A percentile compares a stretch with the other conserved stretches of the same genome.
phyloP scores from a whole-genome alignment of 2,329 filamentous ascomycete species.

The Mollisia scopiformis region DNA sequence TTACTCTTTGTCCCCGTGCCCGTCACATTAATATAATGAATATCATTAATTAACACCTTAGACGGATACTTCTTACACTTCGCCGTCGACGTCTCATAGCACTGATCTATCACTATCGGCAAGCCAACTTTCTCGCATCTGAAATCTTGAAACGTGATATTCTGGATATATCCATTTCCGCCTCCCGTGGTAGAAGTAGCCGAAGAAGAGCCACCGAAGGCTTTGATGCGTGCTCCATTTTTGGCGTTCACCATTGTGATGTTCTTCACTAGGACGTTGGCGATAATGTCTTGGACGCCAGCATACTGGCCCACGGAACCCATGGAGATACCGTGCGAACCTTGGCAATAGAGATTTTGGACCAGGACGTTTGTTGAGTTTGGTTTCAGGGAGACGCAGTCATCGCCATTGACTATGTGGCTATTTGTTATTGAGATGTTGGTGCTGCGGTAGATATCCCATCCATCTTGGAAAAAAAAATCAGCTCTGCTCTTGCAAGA shows the following conservation, averaged over 20 bases:
- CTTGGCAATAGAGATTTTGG: slow-evolving; percentile 62
- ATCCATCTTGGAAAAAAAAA: slow-evolving; percentile 45
- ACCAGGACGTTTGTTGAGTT: slow-evolving; percentile 62
- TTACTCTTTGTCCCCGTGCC: slow-evolving; percentile 11
- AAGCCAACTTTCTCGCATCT: slow-evolving; percentile 61
- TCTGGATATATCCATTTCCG: slow-evolving; percentile 57
- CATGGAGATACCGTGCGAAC: slow-evolving; percentile 64
- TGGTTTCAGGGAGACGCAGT: slow-evolving; percentile 68
- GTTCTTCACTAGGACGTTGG: slow-evolving; percentile 58
- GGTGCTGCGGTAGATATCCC: slow-evolving; percentile 61
- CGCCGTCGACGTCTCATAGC: slow-evolving; percentile 47
- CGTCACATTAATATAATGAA: slow-evolving; percentile 9
- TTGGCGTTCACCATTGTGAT: slow-evolving; percentile 51
- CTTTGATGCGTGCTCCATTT: slow-evolving; percentile 66
- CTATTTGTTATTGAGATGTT: slow-evolving; percentile 68
- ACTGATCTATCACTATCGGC: slow-evolving; percentile 62
- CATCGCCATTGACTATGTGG: slow-evolving; percentile 52
- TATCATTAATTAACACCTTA: slow-evolving; percentile 10
- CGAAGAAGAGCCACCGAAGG: slow-evolving; percentile 53
- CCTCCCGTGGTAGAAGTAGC: slow-evolving; percentile 61
- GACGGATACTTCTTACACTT: slow-evolving; percentile 1
- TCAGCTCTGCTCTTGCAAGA: neutral
- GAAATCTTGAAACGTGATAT: slow-evolving; percentile 59
- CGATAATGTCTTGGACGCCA: slow-evolving; percentile 55
- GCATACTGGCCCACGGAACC: slow-evolving; percentile 63